Conservation (phyloP, 768 basidiomycete species). For the Mycena latifolia region DNA sequence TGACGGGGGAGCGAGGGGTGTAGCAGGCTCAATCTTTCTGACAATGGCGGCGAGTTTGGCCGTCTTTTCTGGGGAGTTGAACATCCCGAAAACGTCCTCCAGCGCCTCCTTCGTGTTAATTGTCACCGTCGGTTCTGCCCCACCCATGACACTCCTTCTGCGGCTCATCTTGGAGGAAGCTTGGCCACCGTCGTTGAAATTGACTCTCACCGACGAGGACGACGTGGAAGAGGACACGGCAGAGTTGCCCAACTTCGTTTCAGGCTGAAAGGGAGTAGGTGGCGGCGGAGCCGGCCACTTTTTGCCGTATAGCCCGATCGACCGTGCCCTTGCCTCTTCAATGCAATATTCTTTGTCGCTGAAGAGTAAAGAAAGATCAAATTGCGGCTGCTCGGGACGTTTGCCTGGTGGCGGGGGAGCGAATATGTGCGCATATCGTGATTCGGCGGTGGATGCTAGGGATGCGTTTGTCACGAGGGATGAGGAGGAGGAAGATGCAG, state of each 20-base stretch:
- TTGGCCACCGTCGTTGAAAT: conserved; percentile 72
- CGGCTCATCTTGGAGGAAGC: conserved; percentile 59
- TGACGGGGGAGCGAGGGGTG: conserved; percentile 53
- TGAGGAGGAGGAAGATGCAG: conserved; percentile 43
- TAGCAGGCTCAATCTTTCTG: conserved; percentile 76
- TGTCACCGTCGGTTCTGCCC: conserved; percentile 87
- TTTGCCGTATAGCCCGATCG: conserved; percentile 87
- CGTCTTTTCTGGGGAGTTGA: conserved; percentile 90
- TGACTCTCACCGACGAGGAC: conserved; percentile 56
- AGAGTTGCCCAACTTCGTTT: conserved; percentile 21
- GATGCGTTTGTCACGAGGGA: conserved; percentile 43
- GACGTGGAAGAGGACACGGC: conserved; percentile 43
- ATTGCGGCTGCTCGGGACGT: conserved; percentile 78
- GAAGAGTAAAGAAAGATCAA: conserved; percentile 77
- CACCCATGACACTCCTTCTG: conserved; percentile 58
- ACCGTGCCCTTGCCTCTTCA: conserved; percentile 85
- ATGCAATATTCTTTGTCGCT: conserved; percentile 91
- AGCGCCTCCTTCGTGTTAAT: conserved; percentile 98
- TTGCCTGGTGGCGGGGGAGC: conserved; percentile 76
- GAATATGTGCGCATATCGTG: conserved; percentile 79
- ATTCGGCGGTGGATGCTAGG: conserved; percentile 55
- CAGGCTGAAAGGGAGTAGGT: conserved; percentile 50
- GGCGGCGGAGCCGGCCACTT: conserved; percentile 81
- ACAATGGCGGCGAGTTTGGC: conserved; percentile 62
- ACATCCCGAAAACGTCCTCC: conserved; percentile 95